Conservation (phyloP, 768 basidiomycete genomes). For the Suillus variegatus region DNA sequence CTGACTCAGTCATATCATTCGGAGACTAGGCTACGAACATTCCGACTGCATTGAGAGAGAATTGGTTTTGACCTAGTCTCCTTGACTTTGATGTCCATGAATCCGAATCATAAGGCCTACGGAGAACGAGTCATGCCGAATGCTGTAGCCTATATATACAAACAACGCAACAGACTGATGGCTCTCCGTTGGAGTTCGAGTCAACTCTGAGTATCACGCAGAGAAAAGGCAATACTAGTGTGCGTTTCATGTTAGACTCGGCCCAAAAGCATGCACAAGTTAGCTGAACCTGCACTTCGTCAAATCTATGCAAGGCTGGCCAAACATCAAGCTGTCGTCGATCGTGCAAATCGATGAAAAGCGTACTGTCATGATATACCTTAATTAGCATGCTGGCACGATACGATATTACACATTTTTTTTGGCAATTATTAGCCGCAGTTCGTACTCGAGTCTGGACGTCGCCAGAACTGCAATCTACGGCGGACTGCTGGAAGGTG, state of each 20-base stretch:
- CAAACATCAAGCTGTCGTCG: not conserved
- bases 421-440: too few relatives aligned
- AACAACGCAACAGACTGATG: too few relatives aligned
- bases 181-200: too few relatives aligned
- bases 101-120: too few relatives aligned
- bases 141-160: too few relatives aligned
- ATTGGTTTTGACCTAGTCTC: too few relatives aligned
- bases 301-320: not conserved
- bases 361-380: not conserved
- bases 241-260: not conserved
- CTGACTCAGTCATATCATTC: too few relatives aligned
- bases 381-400: not conserved
- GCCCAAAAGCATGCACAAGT: not conserved
- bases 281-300: not conserved
- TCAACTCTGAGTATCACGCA: not conserved
- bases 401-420: not conserved
- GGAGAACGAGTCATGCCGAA: too few relatives aligned
- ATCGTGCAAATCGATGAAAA: not conserved
- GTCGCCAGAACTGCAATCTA: constrained; percentile 39
- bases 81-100: too few relatives aligned
- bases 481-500: constrained; percentile 39
- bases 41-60: too few relatives aligned
- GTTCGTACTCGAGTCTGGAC: not conserved
- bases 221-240: not conserved
- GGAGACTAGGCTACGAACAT: too few relatives aligned